Percentiles rank a stretch among this genome's conserved stretches.
These are phyloP conservation scores for Chytriomyces sp. DNA, from an alignment of 192 early-diverging fungal genomes.

Conservation along the genomic window DNA sequence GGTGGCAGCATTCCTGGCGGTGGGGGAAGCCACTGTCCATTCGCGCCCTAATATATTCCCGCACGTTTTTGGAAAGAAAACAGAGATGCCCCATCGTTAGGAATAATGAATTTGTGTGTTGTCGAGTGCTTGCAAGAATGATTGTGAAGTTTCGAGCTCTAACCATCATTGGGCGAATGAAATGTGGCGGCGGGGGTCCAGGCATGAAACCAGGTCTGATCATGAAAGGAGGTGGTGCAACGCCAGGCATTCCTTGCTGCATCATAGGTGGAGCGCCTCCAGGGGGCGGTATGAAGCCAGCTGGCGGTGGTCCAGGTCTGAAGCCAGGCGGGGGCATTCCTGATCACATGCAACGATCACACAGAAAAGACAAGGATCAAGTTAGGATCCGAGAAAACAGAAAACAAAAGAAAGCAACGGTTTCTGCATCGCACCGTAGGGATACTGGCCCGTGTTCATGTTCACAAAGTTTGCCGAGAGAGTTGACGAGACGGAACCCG, in stretches of 20 bases:
- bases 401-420: neutral
- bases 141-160: neutral
- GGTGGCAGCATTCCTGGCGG: slow-evolving; percentile 24
- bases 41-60: neutral
- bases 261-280: neutral
- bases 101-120: too few species aligned
- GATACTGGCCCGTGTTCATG: neutral
- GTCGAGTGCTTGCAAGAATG: too few species aligned
- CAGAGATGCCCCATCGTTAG: too few species aligned
- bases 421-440: neutral
- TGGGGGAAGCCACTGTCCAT: slow-evolving; percentile 24
- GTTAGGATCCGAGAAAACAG: neutral
- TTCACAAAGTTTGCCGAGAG: neutral
- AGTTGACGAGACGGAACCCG: neutral
- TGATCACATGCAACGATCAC: neutral
- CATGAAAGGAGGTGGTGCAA: neutral
- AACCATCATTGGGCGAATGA: slow-evolving; percentile 33
- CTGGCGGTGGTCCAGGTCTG: slow-evolving; percentile 20
- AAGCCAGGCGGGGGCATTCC: slow-evolving; percentile 27
- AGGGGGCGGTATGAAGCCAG: neutral
- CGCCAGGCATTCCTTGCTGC: neutral
- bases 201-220: slow-evolving; percentile 25
- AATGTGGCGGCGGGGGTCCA: slow-evolving; percentile 18
- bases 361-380: neutral
- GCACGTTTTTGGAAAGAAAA: too few species aligned